phyloP scores from a whole-genome alignment of 352 stramenopile genomes.

The Phytophthora constricta region DNA sequence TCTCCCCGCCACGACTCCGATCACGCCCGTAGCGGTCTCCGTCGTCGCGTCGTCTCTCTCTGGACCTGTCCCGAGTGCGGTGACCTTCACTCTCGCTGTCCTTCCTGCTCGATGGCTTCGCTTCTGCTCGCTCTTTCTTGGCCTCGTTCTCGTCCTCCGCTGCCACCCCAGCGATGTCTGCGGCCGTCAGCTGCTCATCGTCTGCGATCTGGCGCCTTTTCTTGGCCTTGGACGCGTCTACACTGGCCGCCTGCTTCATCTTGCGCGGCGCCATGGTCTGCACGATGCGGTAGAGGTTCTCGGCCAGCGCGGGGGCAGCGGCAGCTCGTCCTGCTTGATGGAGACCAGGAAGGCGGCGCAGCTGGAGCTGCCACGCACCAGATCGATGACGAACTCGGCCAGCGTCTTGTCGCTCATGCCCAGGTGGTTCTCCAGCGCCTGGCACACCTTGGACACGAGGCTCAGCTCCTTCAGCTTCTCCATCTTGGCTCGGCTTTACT shows the following conservation, averaged over 20 bases:
- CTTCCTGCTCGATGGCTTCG: conserved; percentile 2
- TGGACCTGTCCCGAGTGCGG: conserved; percentile 21
- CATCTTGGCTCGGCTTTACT: conserved; percentile 43
- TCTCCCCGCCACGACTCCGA: conserved; percentile 31
- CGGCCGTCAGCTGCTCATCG: conserved; percentile 70
- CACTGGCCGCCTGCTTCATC: conserved; percentile 29
- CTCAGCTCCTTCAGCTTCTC: conserved; percentile 91
- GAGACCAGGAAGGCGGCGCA: conserved; percentile 61
- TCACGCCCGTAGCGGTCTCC: conserved; percentile 36
- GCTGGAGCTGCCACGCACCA: conserved; percentile 79
- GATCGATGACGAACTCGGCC: conserved; percentile 95
- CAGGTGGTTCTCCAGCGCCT: conserved; percentile 91
- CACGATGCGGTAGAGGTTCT: conserved; percentile 86
- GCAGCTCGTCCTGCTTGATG: conserved; percentile 73
- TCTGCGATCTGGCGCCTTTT: conserved; percentile 54
- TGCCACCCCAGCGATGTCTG: conserved; percentile 64
- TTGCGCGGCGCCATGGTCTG: conserved; percentile 77
- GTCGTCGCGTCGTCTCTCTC: conserved; percentile 15
- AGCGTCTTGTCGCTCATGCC: conserved; percentile 97
- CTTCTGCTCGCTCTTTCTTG: conserved; percentile 1
- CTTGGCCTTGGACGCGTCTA: conserved; percentile 1
- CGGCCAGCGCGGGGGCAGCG: conserved; percentile 65
- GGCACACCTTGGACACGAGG: conserved; percentile 89
- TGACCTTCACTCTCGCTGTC: conserved; percentile 25
- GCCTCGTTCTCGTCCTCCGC: conserved; percentile 32